Evolutionary conservation across 345 rosid species (phyloP), one percentile per base, ranked within the genome.

Genomic region (Eucalyptus cloeziana): DNA sequence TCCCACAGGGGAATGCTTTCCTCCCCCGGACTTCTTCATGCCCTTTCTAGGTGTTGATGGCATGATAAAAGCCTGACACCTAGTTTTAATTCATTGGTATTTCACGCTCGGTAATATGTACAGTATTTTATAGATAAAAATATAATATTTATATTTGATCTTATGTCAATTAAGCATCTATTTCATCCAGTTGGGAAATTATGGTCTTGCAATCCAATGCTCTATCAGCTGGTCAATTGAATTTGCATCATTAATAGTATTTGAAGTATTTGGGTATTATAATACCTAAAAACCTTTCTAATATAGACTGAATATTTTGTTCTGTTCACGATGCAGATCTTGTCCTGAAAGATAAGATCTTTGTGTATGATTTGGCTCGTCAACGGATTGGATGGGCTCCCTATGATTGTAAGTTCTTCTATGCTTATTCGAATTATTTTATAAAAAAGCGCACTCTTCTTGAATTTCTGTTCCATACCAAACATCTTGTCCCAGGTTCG

Each of bases 341-440:
- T 89, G 95, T 96, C 83, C 95, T 98, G 14, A 97, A 96, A 91
- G 99, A 98, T 93, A 98, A 98, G 92, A 96, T 98, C 87, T 89
- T 98, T 90, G 99, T 98, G 88, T 98, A 97, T 87, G 99, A 98
- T 90, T 93, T 98, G 58, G 96, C 96, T 88, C 94, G 89, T 88
- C 97, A 96, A 92, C 93, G 97, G 80, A 89, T 98, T 49, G 99
- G 99, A 91, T 98, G 99, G 99, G 91, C 99, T 86, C 91, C 95
- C 83, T 98, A 96, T 87, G 96, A 98, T 83, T 97, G 99, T 98
- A 95, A 97, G 99, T 94, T 91, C 60, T 45, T 49, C 31, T 31
- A 30, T 83, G 31, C 85, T 76, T 21, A 21, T 40, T 76, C 47
- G 21, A 40, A 76, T 76, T 76, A 76, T 40, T 76, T 91, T 21